Base-by-base conservation (phyloP, 2,329 filamentous ascomycete genomes). In the Teratosphaeria gauchensis region DNA sequence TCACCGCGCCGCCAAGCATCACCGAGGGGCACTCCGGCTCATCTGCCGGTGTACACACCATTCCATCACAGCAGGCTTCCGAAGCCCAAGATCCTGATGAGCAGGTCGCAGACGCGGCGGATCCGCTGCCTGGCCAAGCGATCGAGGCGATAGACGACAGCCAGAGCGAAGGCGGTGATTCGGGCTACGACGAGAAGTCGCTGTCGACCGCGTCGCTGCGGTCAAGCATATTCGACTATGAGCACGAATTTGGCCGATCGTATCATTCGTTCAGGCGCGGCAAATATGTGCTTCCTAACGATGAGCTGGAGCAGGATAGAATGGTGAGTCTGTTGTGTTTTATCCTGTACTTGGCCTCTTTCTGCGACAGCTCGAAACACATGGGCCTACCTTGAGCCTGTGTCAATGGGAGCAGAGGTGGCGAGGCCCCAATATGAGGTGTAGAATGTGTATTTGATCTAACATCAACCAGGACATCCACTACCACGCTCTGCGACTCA, bases 271-370 rank as follows among this genome's bases (percentile, higher is more conserved):
- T 64, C 55, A 51, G 59, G 28, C 38, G 56, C 11, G 61, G 61
- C 48, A 58, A 62, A 28, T 68, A 68, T 54, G 55, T 63, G 59
- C 72, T 61, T 65, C 68, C 66, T 21, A 67, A 67, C 56, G 65
- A 68, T 55, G 63, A 67, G 32, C 19, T 54, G 19, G 64, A 67
- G 52, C 63, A 64, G 32, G 63, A 67, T 35, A 63, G 64, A 48
- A 64, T 66, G 61, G 42, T 48, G 19, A 48, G 42, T 48, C n/a
- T 11, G n/a, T 21, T 9, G n/a, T 21, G n/a, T 19, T 21, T 21
- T 8, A 48, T 5, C n/a, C 42, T 48, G 42, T n/a, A 11, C 35
- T 12, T 42, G 9, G 35, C 35, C 35, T 42, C n/a, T 42, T 42
- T 38, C 14, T 38, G 11, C 12, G n/a, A 28, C 24, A 28, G 4